Evolutionary conservation across 2,329 filamentous ascomycete species (phyloP), one percentile per base, ranked within the genome.

Genomic region (Neopestalotiopsis rosae): DNA sequence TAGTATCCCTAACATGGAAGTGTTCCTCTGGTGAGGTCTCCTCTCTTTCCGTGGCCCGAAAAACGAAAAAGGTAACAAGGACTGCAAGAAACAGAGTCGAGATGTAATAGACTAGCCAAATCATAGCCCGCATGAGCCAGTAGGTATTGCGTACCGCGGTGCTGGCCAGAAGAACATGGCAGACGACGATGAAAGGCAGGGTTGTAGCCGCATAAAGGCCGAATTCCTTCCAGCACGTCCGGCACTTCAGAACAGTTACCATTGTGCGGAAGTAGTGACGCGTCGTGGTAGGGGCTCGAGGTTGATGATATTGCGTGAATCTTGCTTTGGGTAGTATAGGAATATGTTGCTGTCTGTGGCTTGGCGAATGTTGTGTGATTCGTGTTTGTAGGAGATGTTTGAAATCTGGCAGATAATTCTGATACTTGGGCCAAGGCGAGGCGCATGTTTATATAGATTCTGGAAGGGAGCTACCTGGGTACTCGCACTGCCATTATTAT

Each of bases 241-340:
- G 45, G 45, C 45, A 52, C 45, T 24, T 52, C 1, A 52, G n/a
- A 52, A 52, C 45, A 52, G 45, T 52, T 24, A 52, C 45, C 45
- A 52, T 52, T 52, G 45, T 52, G 45, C 45, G 45, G n/a, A 52
- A 52, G n/a, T 52, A 52, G 45, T 52, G 45, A 52, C 45, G 45
- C 45, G 5, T 24, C 45, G n/a, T 52, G n/a, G 5, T 52, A 52
- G n/a, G 45, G 45, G 45, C 45, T 24, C n/a, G n/a, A 52, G 45
- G n/a, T 24, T 52, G 45, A 52, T 24, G 6, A 52, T 52, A 24
- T 52, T 52, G 45, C n/a, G 45, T 52, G 45, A 52, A 52, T 52
- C 45, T 24, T 52, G 45, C 45, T 52, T 6, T 52, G 45, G 45
- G 45, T 24, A 52, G 45, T 52, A 24, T 12, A 52, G n/a, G n/a